Base-by-base conservation (phyloP, 2,329 filamentous ascomycete species). In the Colletotrichum eleusines region DNA sequence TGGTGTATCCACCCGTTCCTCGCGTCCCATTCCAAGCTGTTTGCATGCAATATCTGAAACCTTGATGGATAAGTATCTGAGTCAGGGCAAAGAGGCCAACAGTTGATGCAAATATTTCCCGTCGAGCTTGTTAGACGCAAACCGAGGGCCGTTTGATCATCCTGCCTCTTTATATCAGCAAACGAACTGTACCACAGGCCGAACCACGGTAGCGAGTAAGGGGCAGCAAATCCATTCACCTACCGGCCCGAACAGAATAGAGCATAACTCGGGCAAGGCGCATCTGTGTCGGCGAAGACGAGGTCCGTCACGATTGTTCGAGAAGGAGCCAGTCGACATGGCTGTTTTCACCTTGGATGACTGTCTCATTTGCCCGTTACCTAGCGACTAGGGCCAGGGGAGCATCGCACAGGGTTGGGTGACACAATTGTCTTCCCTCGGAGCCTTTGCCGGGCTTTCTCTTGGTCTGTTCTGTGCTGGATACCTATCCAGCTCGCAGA, bases 11-110 rank as follows among this genome's bases (percentile, higher is more conserved):
- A 67, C 67, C 48, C 42, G 57, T 33, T 48, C 57, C 42, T 61
- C 18, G 31, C 57, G 28, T 59, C 48, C n/a, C 67, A 61, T 66
- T 54, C 50, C 63, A 50, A 11, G 23, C n/a, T 50, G 57, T 62
- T 68, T 59, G 65, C 64, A 35, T 59, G 65, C 64, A 35, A 58
- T 51, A 59, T 59, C 46, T 38, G 58, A 53, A 51, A 71, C 69
- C 69, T 68, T 71, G 69, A 71, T 68, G 58, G 69, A 63, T 46
- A 63, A 64, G 58, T 46, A 63, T 69, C 64, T 69, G 64, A 71
- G 53, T 71, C 69, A 71, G 58, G 44, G 14, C 69, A 38, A 46
- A 51, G 28, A 46, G 58, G 12, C 63, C 64, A 69, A 54, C 53
- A 54, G 53, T 55, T 48, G 58, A 68, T 63, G 51, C 44, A 69